Evolutionary conservation across 768 basidiomycete species (phyloP).

Genomic region (Mrakia gelida): DNA sequence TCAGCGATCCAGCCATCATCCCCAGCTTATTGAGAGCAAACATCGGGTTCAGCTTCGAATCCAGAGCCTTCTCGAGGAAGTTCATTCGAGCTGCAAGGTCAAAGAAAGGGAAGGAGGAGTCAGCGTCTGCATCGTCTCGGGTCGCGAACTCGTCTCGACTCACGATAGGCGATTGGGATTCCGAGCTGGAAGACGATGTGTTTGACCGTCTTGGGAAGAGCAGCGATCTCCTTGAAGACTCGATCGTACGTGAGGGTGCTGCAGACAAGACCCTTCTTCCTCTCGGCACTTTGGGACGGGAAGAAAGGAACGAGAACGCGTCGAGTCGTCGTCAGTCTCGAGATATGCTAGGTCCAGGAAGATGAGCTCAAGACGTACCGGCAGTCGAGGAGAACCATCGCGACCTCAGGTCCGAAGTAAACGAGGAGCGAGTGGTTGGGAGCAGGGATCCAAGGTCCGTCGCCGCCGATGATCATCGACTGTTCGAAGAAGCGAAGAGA

Average conservation of each 20-base stretch:
- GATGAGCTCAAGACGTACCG: neutral
- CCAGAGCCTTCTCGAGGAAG: conserved; percentile 68
- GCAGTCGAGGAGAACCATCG: conserved; percentile 58
- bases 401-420: conserved; percentile 48
- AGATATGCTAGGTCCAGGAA: neutral
- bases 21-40: conserved; percentile 65
- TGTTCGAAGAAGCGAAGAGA: conserved; percentile 46
- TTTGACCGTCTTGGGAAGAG: conserved; percentile 63
- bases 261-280: conserved; percentile 76
- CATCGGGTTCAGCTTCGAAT: conserved; percentile 79
- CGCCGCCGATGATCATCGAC: conserved; percentile 67
- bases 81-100: conserved; percentile 60
- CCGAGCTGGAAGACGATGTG: conserved; percentile 83
- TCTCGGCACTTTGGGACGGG: conserved; percentile 54
- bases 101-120: too few relatives aligned
- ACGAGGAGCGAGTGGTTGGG: conserved; percentile 82
- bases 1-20: conserved; percentile 54
- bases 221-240: conserved; percentile 60
- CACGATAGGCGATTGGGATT: conserved; percentile 37
- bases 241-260: conserved; percentile 66
- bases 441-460: conserved; percentile 65
- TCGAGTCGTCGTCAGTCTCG: neutral
- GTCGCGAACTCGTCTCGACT: neutral
- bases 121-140: neutral
- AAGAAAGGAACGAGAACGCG: neutral